A percentile compares a stretch with the other conserved stretches of the same genome.
phyloP scores from a whole-genome alignment of 768 basidiomycete species.

The Chalciporus chontae region DNA sequence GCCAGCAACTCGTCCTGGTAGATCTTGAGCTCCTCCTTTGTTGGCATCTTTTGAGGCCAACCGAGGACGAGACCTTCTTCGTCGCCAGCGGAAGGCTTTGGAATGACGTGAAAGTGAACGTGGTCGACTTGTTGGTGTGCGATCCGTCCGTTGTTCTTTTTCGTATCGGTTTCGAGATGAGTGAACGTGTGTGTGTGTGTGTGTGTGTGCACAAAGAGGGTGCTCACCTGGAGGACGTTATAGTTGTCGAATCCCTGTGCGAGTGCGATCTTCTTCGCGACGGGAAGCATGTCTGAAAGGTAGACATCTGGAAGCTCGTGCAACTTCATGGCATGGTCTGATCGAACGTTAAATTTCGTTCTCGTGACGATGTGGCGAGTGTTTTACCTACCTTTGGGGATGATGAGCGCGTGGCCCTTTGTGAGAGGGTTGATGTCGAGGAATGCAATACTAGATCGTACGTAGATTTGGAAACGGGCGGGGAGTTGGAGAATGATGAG shows the following conservation, averaged over 20 bases:
- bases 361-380: no score
- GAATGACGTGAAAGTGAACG: constrained; percentile 93
- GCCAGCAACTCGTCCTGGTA: constrained; percentile 17
- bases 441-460: constrained; percentile 65
- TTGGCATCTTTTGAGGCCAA: constrained; percentile 46
- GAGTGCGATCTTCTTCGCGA: constrained; percentile 84
- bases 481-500: no score
- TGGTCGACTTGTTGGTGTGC: constrained; percentile 76
- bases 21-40: constrained; percentile 21
- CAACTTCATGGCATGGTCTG: constrained; percentile 84
- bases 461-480: not conserved
- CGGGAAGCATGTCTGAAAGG: constrained; percentile 68
- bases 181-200: no score
- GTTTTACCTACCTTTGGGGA: constrained; percentile 97
- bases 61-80: constrained; percentile 75
- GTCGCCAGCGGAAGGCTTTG: constrained; percentile 67
- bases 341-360: not conserved
- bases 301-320: constrained; percentile 88
- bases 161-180: no score
- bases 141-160: constrained; percentile 68
- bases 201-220: no score
- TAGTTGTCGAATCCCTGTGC: constrained; percentile 76
- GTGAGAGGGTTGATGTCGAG: constrained; percentile 90
- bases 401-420: constrained; percentile 87
- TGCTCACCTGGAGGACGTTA: constrained; percentile 71